These are phyloP conservation scores for Aspergillus pseudoglaucus DNA, from an alignment of 2,329 filamentous ascomycete species.

Conservation along the genomic window DNA sequence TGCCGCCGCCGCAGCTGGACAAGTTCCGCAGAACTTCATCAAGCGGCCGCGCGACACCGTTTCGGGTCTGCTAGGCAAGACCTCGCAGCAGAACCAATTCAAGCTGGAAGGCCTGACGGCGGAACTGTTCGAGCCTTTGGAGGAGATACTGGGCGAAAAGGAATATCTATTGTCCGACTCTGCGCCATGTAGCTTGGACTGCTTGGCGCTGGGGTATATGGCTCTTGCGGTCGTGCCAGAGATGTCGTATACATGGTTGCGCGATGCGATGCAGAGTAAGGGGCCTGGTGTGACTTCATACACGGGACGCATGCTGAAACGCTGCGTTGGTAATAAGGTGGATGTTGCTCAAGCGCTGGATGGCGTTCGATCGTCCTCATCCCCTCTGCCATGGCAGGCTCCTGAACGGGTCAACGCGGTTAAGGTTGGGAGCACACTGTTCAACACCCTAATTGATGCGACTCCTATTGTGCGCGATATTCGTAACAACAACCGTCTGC, in stretches of 20 bases:
- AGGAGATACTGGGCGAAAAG: constrained; percentile 53
- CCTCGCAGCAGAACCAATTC: constrained; percentile 67
- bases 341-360: constrained; percentile 18
- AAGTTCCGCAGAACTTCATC: constrained; percentile 45
- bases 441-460: constrained; percentile 30
- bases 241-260: constrained; percentile 58
- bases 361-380: constrained; percentile 6
- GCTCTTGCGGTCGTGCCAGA: constrained; percentile 61
- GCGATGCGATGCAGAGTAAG: constrained; percentile 49
- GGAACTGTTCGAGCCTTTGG: constrained; percentile 65
- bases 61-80: constrained; percentile 55
- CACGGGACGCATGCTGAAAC: constrained; percentile 33
- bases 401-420: constrained; percentile 26
- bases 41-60: constrained; percentile 54
- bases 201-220: constrained; percentile 72
- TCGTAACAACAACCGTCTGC: constrained; percentile 32
- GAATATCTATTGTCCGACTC: constrained; percentile 49
- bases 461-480: constrained; percentile 32
- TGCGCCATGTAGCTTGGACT: constrained; percentile 64
- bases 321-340: constrained; percentile 30
- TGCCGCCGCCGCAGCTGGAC: constrained; percentile 31
- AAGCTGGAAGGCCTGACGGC: constrained; percentile 65
- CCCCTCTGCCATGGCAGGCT: constrained; percentile 29
- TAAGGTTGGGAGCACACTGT: constrained; percentile 28
- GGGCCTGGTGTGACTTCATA: constrained; percentile 41